Percentiles rank a stretch among this genome's conserved stretches.
These are phyloP conservation scores for Arthrobotrys iridis DNA, from an alignment of 2,329 filamentous ascomycete genomes.

Conservation along the genomic window DNA sequence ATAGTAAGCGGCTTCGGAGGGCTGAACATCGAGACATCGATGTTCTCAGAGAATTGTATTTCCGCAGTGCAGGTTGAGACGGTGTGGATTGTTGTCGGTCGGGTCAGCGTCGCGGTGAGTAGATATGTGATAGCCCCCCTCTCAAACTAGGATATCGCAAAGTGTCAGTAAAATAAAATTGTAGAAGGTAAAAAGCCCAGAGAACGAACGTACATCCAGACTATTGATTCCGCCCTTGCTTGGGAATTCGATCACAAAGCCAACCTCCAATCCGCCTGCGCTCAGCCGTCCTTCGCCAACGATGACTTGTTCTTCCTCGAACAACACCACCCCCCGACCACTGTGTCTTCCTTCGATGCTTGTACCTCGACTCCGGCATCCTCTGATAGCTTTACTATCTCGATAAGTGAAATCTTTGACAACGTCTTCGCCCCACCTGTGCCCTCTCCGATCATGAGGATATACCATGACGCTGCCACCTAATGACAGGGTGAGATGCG, in stretches of 20 bases:
- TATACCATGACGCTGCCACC: constrained; percentile 83
- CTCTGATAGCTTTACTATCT: constrained; percentile 60
- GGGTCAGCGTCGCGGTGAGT: constrained; percentile 86
- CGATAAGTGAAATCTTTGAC: constrained; percentile 65
- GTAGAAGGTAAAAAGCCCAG: too few relatives aligned
- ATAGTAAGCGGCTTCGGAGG: constrained; percentile 83
- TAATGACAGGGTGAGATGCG: constrained; percentile 79
- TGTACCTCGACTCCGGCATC: constrained; percentile 60
- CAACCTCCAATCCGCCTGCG: constrained; percentile 80
- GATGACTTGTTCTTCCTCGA: constrained; percentile 82
- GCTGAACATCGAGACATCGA: constrained; percentile 81
- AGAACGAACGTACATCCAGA: constrained; percentile 85
- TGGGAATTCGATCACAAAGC: constrained; percentile 74
- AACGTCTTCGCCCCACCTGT: constrained; percentile 63
- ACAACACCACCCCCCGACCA: constrained; percentile 81
- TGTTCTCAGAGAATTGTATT: constrained; percentile 79
- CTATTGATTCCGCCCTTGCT: constrained; percentile 81
- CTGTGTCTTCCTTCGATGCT: constrained; percentile 70
- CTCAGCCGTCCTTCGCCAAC: constrained; percentile 81
- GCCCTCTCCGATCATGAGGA: constrained; percentile 70
- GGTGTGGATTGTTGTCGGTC: constrained; percentile 84
- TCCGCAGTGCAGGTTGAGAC: constrained; percentile 82
- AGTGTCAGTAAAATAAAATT: constrained; percentile 36
- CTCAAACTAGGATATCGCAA: constrained; percentile 75
- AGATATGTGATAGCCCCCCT: constrained; percentile 91